Conservation (phyloP, 257 asterid species). For the Capsicum rhomboideum region DNA sequence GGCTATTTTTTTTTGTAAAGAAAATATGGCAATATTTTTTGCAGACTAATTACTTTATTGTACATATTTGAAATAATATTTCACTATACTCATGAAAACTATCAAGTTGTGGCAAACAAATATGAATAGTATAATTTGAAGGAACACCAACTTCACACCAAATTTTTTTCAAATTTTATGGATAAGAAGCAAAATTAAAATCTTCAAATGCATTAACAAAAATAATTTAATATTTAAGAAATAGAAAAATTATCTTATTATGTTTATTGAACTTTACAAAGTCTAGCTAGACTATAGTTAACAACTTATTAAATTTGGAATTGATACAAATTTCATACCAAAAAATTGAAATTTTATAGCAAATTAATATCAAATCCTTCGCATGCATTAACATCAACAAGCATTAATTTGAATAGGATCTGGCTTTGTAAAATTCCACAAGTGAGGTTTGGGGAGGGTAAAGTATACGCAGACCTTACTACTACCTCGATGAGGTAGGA, state of each 20-base stretch:
- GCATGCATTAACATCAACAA: not conserved
- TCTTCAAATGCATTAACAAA: not conserved
- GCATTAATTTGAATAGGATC: not conserved
- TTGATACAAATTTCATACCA: not conserved
- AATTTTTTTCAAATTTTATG: not conserved
- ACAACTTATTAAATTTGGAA: not conserved
- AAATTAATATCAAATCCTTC: not conserved
- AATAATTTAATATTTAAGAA: not conserved
- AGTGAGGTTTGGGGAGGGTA: too few relatives aligned
- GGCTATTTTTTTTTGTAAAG: too few relatives aligned
- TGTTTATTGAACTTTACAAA: not conserved
- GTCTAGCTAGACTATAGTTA: not conserved
- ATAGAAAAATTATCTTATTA: not conserved
- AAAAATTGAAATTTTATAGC: not conserved
- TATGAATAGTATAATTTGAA: not conserved
- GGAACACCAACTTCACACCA: not conserved
- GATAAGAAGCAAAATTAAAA: not conserved
- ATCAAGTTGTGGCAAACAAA: not conserved
- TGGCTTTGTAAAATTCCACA: too few relatives aligned
- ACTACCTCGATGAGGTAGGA: too few relatives aligned
- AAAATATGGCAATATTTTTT: too few relatives aligned
- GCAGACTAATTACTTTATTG: too few relatives aligned
- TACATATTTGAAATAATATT: too few relatives aligned
- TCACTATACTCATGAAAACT: not conserved
- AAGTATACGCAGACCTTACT: too few relatives aligned